A percentile compares a stretch with the other conserved stretches of the same genome.
Conservation (phyloP, 2,329 filamentous ascomycete genomes). For the Tympanopsis confertula region DNA sequence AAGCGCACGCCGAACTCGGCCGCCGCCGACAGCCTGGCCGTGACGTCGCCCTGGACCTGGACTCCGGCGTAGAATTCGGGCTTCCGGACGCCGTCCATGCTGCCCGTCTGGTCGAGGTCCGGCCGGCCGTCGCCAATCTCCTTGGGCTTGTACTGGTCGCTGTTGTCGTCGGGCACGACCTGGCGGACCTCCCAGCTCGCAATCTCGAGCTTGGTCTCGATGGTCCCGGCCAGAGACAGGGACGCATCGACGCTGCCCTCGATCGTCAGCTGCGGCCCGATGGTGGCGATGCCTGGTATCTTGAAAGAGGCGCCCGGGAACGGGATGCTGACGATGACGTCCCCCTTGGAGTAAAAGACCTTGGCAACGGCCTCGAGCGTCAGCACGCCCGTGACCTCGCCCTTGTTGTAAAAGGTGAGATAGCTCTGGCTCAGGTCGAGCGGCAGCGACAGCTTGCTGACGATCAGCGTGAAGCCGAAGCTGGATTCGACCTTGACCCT, state of each 20-base stretch:
- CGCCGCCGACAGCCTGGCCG: slow-evolving; percentile 7
- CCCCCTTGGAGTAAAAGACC: slow-evolving; percentile 8
- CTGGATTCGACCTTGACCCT: slow-evolving; percentile 11
- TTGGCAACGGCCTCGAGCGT: slow-evolving; percentile 12
- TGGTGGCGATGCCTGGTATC: slow-evolving; percentile 15
- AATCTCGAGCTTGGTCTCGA: slow-evolving; percentile 14
- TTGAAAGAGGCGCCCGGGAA: slow-evolving; percentile 14
- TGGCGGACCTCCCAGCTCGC: slow-evolving; percentile 11
- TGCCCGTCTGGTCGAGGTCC: slow-evolving; percentile 7
- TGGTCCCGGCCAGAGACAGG: slow-evolving; percentile 8
- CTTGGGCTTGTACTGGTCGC: slow-evolving; percentile 5
- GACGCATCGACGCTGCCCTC: slow-evolving; percentile 10
- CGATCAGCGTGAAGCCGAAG: slow-evolving; percentile 16
- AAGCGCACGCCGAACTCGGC: slow-evolving; percentile 11
- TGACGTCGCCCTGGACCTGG: slow-evolving; percentile 6
- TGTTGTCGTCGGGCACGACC: slow-evolving; percentile 3
- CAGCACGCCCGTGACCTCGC: slow-evolving; percentile 10
- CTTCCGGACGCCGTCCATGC: slow-evolving; percentile 5
- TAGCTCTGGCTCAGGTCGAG: slow-evolving; percentile 13
- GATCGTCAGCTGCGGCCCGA: slow-evolving; percentile 16
- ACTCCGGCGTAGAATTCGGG: slow-evolving; percentile 11
- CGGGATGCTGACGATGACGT: slow-evolving; percentile 9
- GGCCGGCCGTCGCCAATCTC: slow-evolving; percentile 5
- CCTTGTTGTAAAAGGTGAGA: slow-evolving; percentile 13
- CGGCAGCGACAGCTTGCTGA: slow-evolving; percentile 6